Evolutionary conservation across 164 flowering plant species (phyloP).

Genomic region (grape (Vitis vinifera)): ASM3070453v1 NC_081821.1:11550501-11551000

Average conservation of each 20-base stretch:
- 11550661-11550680: slow-evolving; percentile 92
- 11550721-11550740: slow-evolving; percentile 57
- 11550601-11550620: neutral
- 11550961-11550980: too few relatives aligned
- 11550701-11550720: slow-evolving; percentile 75
- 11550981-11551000: too few relatives aligned
- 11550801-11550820: slow-evolving; percentile 91
- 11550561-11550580: slow-evolving; percentile 47
- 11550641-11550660: slow-evolving; percentile 54
- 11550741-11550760: slow-evolving; percentile 65
- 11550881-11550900: too few relatives aligned
- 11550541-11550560: slow-evolving; percentile 71
- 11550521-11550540: slow-evolving; percentile 64
- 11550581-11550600: neutral
- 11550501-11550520: slow-evolving; percentile 25
- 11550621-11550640: neutral
- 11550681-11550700: slow-evolving; percentile 95
- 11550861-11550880: neutral
- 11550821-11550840: slow-evolving; percentile 26
- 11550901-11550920: too few relatives aligned
- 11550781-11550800: slow-evolving; percentile 68
- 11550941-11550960: too few relatives aligned
- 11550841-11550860: slow-evolving; percentile 10
- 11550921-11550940: too few relatives aligned
- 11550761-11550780: slow-evolving; percentile 48